Percentiles rank a stretch among this genome's conserved stretches.
These are phyloP conservation scores for Chloromonas sp. DNA, from an alignment of 163 green algal genomes.

Conservation along the genomic window DNA sequence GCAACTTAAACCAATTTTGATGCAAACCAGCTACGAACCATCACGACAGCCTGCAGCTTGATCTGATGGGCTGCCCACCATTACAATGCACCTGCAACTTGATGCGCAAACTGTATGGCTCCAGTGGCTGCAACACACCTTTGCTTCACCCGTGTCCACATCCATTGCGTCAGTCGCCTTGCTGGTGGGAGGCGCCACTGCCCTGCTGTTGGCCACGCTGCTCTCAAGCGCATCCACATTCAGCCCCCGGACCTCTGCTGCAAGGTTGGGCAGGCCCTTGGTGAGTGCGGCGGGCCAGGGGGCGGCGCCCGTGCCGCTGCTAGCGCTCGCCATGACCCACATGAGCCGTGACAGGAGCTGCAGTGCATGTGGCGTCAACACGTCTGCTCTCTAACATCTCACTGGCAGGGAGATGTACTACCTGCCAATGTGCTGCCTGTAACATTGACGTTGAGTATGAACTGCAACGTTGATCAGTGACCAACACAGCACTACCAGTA, in stretches of 20 bases:
- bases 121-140: not conserved
- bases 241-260: conserved; percentile 15
- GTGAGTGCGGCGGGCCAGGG: conserved; percentile 5
- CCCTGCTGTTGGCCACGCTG: not conserved
- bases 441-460: no score
- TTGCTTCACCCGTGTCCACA: not conserved
- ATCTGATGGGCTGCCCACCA: no score
- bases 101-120: no score
- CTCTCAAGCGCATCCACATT: conserved; percentile 44
- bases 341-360: conserved; percentile 32
- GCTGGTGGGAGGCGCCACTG: not conserved
- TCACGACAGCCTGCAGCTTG: no score
- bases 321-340: conserved; percentile 24
- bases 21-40: no score
- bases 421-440: no score
- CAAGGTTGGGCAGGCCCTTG: conserved; percentile 22
- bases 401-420: no score
- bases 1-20: no score
- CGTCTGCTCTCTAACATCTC: no score
- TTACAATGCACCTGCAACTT: no score
- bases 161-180: not conserved
- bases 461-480: no score
- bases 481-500: no score
- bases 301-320: conserved; percentile 6
- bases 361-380: not conserved